Evolutionary conservation across 768 basidiomycete species (phyloP).

Genomic region (Lentinula sp.): DNA sequence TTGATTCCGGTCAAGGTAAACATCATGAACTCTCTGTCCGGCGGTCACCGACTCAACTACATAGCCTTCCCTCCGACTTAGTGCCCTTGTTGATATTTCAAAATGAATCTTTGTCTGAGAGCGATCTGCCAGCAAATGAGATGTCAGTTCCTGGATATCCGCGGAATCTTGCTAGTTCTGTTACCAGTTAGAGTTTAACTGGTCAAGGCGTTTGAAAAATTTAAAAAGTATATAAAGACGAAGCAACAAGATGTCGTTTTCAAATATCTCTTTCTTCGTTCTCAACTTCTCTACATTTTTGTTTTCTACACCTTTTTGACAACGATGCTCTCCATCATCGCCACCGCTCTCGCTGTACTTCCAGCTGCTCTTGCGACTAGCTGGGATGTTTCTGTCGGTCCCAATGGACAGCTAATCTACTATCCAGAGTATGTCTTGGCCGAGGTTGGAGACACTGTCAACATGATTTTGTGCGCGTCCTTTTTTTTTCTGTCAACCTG

Average conservation of each 20-base stretch:
- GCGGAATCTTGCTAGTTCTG: neutral
- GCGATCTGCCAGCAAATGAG: neutral
- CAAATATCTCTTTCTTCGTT: neutral
- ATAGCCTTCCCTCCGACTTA: neutral
- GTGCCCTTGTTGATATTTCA: neutral
- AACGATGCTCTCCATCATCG: neutral
- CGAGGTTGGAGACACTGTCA: slow-evolving; percentile 35
- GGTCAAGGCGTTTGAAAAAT: neutral
- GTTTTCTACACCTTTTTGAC: neutral
- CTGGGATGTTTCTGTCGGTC: slow-evolving; percentile 29
- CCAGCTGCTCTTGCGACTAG: slow-evolving; percentile 22
- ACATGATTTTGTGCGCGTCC: slow-evolving; percentile 40
- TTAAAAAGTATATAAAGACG: neutral
- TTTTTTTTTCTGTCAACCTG: slow-evolving; percentile 22
- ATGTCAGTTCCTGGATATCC: neutral
- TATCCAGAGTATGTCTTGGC: slow-evolving; percentile 33
- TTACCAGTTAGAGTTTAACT: neutral
- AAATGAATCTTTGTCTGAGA: neutral
- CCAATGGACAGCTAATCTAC: slow-evolving; percentile 23
- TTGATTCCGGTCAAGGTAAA: neutral
- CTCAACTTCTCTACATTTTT: neutral
- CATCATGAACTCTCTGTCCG: neutral
- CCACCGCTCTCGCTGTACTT: slow-evolving; percentile 14
- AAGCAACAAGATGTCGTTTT: neutral
- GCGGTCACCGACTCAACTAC: neutral